Evolutionary conservation across 208 protist species (phyloP), one percentile per base, ranked within the genome.

Genomic region (Novymonas esmeraldas): DNA sequence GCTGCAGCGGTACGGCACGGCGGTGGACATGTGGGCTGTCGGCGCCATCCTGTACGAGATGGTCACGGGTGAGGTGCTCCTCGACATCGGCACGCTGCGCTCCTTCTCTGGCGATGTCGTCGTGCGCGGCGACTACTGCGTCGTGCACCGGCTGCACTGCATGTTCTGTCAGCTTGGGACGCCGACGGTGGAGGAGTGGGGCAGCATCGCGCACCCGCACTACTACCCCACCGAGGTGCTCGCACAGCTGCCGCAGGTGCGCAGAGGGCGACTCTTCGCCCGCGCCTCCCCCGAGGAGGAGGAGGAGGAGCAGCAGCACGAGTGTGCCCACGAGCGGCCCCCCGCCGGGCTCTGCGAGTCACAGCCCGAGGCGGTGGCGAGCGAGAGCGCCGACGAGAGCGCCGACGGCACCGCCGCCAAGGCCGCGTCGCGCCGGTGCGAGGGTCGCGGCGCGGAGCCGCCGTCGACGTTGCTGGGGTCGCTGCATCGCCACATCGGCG

Each of bases 81-180:
- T 99, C 76, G 92, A 96, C 34, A 97, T 97, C 26, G 91, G 97
- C 70, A 85, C 87, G 20, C 66, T 97, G 33, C 87, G 89, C 14
- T 75, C 61, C 13, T 81, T 80, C 16, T 90, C 96, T 31, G 81
- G 82, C 29, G 87, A 94, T 57, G 78, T 93, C 51, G 64, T 97
- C 11, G 60, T 76, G 31, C 69, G 70, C 28, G 63, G 63, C 42
- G 76, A 81, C 65, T 81, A 77, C 70, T 83, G 79, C 38, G 93
- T 95, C 28, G 91, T 95, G 45, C 70, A 82, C 26, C 92, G 99
- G 73, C 85, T 99, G 28, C 98, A 98, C 76, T 82, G 91, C 44
- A 99, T 99, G 73, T 98, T 99, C 72, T 80, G 92, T 52, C 73
- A 89, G 42, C 80, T 98, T 31, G 95, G 97, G 50, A 98, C 94